Percentiles rank a stretch among this genome's conserved stretches.
Evolutionary conservation across 768 basidiomycete species (phyloP).

Genomic region (Hygrophoropsis aurantiaca): DNA sequence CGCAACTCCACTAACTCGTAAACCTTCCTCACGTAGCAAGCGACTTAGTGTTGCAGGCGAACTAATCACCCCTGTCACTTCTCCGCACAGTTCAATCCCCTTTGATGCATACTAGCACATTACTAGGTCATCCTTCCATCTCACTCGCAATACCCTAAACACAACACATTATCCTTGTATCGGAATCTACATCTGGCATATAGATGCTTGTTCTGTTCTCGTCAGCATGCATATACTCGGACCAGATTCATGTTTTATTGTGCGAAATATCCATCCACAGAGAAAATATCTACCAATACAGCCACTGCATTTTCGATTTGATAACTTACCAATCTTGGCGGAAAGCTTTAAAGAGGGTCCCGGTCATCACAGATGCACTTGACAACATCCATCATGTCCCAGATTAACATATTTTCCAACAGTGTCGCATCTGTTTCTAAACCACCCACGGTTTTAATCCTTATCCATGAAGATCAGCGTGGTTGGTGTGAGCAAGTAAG

Average conservation of each 20-base stretch:
- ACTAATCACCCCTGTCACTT: conserved; percentile 19
- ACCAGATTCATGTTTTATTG: too few relatives aligned
- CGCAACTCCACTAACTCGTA: conserved; percentile 63
- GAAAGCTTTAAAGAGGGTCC: too few relatives aligned
- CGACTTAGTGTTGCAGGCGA: conserved; percentile 44
- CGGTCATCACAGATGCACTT: too few relatives aligned
- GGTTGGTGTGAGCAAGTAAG: conserved; percentile 39
- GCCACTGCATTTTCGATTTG: too few relatives aligned
- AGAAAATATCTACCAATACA: too few relatives aligned
- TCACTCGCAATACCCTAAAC: background rate
- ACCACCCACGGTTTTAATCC: conserved; percentile 29
- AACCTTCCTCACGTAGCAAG: conserved; percentile 59
- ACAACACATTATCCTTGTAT: background rate
- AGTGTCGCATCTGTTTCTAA: conserved; percentile 28
- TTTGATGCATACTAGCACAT: background rate
- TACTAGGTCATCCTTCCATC: conserved; percentile 1
- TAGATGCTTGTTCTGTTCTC: too few relatives aligned
- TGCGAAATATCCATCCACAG: too few relatives aligned
- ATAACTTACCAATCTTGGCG: too few relatives aligned
- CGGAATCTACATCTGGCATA: background rate
- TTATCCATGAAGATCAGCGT: conserved; percentile 28
- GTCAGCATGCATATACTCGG: too few relatives aligned
- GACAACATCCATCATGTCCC: conserved; percentile 4
- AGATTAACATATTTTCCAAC: conserved; percentile 12
- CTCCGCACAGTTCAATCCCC: conserved; percentile 5